Base-by-base conservation (phyloP, 805 yeast genomes). In the Lachancea thermotolerans region DNA sequence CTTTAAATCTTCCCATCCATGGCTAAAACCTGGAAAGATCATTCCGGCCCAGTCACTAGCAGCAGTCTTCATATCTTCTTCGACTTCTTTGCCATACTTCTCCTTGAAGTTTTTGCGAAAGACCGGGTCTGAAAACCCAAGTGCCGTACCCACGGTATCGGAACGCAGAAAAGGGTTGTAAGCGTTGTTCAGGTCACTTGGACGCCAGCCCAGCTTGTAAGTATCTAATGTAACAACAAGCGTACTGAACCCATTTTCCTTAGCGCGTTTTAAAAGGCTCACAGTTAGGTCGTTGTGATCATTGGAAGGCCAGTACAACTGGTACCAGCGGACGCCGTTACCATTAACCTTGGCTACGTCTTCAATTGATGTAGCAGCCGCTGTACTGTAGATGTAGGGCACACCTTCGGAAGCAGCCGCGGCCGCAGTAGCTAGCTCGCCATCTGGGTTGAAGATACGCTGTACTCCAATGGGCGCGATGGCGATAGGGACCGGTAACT, bases 391-490 rank as follows among this genome's bases (percentile, higher is more conserved):
- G 15, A 58, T 49, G 43, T 56, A 58, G 17, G 63, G 60, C 9
- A 58, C 51, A 38, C 53, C 47, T 39, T 54, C 48, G 25, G 46
- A 32, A 10, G 53, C 56, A 16, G 59, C 60, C 2, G 63, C 63
- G 11, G 44, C 43, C 4, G 61, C 57, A 11, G 53, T 47, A 6
- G 57, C 63, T n/a, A 45, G 16, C 36, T 58, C 63, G 3, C 55
- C 62, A 9, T 55, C 55, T 11, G 49, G 47, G 44, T 58, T 52
- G 27, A 50, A 56, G 16, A 56, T 51, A 6, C 49, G 36, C 35
- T 58, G 62, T 28, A 58, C 63, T 1, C 63, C 62, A 16, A 58
- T 44, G 9, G 63, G 63, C 6, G 57, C 61, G 17, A 52, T 36
- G 11, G 58, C 53, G 8, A 56, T 44, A 21, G 63, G 63, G 15